Percentiles rank a stretch among this genome's conserved stretches.
These are phyloP conservation scores for Rhodomyrtus psidioides DNA, from an alignment of 441 rosid species.

Conservation along the genomic window DNA sequence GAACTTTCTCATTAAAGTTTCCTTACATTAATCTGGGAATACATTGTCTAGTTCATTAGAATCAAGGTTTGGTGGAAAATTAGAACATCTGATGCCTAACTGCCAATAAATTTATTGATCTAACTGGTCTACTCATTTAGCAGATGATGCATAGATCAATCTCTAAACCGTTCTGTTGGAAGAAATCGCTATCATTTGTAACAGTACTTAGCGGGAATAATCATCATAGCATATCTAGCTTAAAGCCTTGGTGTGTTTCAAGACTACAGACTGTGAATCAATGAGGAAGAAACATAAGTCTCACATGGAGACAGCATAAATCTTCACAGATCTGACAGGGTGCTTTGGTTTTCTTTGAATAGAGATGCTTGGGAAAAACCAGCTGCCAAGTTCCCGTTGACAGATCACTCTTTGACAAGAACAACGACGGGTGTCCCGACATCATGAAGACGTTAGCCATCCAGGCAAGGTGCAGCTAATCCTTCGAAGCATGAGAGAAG, in stretches of 20 bases:
- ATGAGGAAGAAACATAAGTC: background rate
- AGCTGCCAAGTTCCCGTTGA: conserved; percentile 45
- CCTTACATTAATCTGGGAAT: background rate
- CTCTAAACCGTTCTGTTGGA: background rate
- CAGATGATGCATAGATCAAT: background rate
- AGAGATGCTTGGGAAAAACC: conserved; percentile 56
- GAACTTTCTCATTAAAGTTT: background rate
- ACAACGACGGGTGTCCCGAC: conserved; percentile 25
- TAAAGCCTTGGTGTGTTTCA: background rate
- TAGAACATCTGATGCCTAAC: background rate
- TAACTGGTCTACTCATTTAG: background rate
- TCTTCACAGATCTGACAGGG: background rate
- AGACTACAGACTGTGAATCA: background rate
- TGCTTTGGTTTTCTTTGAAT: background rate
- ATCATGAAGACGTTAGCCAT: conserved; percentile 42
- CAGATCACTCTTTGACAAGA: conserved; percentile 18
- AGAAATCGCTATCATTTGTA: background rate
- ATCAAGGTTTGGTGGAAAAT: background rate
- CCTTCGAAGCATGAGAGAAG: background rate
- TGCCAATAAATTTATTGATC: background rate
- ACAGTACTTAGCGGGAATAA: background rate
- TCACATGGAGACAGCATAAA: background rate
- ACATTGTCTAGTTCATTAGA: background rate
- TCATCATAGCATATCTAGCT: background rate
- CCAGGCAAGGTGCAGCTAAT: conserved; percentile 44